Conservation (phyloP, 805 yeast species). For the Wickerhamiella australiensis region DNA sequence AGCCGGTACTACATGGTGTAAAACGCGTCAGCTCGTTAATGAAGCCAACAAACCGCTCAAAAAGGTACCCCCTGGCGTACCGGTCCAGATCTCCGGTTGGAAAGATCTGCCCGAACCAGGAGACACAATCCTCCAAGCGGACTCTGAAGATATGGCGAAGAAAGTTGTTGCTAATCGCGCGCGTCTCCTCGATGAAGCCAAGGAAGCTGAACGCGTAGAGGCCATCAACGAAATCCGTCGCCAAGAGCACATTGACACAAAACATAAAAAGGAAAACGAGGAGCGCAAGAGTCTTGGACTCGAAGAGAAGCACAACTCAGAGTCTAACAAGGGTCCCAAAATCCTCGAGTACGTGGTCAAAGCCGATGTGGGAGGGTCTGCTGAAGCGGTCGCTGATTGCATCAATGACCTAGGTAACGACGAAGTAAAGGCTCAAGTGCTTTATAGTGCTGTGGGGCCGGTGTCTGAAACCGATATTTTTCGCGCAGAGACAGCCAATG, state of each 20-base stretch:
- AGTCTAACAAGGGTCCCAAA: constrained; percentile 26
- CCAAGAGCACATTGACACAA: constrained; percentile 28
- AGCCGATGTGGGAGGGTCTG: constrained; percentile 90
- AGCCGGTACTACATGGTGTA: constrained; percentile 80
- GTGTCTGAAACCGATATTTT: constrained; percentile 57
- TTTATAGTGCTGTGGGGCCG: constrained; percentile 67
- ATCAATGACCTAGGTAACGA: constrained; percentile 75
- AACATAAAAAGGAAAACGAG: constrained; percentile 41
- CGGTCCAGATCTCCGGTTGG: constrained; percentile 92
- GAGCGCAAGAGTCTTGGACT: constrained; percentile 54
- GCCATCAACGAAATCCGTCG: constrained; percentile 55
- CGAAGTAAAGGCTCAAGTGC: constrained; percentile 58
- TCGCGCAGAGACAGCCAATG: constrained; percentile 57
- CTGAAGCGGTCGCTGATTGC: constrained; percentile 82
- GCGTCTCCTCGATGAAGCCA: constrained; percentile 39
- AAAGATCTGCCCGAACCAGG: constrained; percentile 87
- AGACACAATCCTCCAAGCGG: constrained; percentile 66
- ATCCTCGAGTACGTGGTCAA: constrained; percentile 58
- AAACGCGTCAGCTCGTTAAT: constrained; percentile 64
- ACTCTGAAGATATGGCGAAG: constrained; percentile 61
- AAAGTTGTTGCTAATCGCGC: constrained; percentile 56
- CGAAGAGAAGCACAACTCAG: not conserved
- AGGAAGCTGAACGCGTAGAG: constrained; percentile 54
- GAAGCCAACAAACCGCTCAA: constrained; percentile 55
- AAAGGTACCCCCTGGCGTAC: constrained; percentile 72